Percentiles rank a stretch among this genome's conserved stretches.
Conservation (phyloP, 192 early-diverging fungal genomes). For the Mortierella hygrophila region DNA sequence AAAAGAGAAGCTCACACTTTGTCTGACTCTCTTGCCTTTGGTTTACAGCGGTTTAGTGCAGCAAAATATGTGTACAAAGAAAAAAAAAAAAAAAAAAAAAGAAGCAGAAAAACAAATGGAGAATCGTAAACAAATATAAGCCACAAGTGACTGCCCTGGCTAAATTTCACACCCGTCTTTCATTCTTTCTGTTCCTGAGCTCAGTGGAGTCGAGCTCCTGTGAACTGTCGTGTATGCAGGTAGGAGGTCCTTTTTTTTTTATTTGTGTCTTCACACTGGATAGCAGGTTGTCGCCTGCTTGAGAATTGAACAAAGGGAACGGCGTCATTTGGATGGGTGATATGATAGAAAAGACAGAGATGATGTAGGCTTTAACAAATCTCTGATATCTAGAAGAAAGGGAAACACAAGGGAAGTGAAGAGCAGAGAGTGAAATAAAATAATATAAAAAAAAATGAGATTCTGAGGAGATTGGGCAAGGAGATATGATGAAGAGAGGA, state of each 20-base stretch:
- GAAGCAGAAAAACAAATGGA: background rate
- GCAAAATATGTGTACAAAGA: background rate
- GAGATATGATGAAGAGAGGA: background rate
- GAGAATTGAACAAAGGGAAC: background rate
- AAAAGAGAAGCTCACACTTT: background rate
- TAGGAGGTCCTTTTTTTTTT: background rate
- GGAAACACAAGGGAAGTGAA: background rate
- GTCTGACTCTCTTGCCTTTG: background rate
- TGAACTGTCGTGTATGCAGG: too few relatives aligned
- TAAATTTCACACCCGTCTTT: background rate
- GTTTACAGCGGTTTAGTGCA: too few relatives aligned
- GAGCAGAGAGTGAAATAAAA: background rate
- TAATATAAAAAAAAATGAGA: background rate
- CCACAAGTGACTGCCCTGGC: conserved; percentile 3
- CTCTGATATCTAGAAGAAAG: background rate
- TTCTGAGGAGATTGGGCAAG: background rate
- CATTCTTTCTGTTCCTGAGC: too few relatives aligned
- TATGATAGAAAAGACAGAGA: background rate
- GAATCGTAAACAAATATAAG: conserved; percentile 15
- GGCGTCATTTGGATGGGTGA: background rate
- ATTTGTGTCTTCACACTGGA: background rate
- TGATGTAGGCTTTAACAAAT: background rate
- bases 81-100: conserved; percentile 28
- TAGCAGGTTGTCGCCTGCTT: background rate
- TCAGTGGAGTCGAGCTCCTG: too few relatives aligned